Conservation (phyloP, 2,329 filamentous ascomycete species). For the Huntiella bhutanensis region DNA sequence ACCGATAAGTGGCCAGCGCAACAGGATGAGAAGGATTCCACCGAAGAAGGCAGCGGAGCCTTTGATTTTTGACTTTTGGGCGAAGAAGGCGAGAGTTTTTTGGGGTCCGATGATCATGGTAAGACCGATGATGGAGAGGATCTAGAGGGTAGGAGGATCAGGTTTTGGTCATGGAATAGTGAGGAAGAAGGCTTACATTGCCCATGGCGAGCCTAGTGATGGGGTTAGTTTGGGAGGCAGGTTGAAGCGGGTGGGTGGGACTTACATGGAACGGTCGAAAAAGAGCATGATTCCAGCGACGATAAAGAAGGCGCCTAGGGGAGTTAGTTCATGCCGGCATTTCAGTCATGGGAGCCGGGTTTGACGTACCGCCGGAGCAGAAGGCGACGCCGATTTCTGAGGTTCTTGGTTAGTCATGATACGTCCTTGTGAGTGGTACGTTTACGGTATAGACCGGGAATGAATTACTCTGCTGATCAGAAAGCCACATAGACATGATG, state of each 20-base stretch:
- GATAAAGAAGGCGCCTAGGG: conserved; percentile 75
- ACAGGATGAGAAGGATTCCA: conserved; percentile 67
- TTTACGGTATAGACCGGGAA: too few species aligned
- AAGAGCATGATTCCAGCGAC: conserved; percentile 89
- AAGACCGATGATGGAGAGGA: conserved; percentile 92
- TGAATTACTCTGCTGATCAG: conserved; percentile 70
- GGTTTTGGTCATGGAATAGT: conserved; percentile 11
- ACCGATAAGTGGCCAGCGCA: conserved; percentile 80
- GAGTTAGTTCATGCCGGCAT: background rate
- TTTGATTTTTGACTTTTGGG: conserved; percentile 76
- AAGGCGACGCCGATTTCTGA: conserved; percentile 92
- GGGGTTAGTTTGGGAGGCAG: background rate
- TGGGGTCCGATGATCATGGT: conserved; percentile 85
- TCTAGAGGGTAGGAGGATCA: conserved; percentile 36
- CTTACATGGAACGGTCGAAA: conserved; percentile 89
- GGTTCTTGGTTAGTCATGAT: conserved; percentile 14
- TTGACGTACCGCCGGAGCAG: conserved; percentile 72
- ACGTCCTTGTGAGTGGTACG: background rate
- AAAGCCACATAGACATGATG: conserved; percentile 89
- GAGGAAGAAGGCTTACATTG: conserved; percentile 42
- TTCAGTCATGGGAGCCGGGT: background rate
- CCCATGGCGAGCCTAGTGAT: conserved; percentile 74
- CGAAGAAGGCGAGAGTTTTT: conserved; percentile 89
- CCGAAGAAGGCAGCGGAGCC: conserved; percentile 75
- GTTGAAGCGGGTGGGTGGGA: conserved; percentile 12